A percentile compares a stretch with the other conserved stretches of the same genome.
Conservation (phyloP, 1,139 yeast genomes). For the Tardiomyces blankii region DNA sequence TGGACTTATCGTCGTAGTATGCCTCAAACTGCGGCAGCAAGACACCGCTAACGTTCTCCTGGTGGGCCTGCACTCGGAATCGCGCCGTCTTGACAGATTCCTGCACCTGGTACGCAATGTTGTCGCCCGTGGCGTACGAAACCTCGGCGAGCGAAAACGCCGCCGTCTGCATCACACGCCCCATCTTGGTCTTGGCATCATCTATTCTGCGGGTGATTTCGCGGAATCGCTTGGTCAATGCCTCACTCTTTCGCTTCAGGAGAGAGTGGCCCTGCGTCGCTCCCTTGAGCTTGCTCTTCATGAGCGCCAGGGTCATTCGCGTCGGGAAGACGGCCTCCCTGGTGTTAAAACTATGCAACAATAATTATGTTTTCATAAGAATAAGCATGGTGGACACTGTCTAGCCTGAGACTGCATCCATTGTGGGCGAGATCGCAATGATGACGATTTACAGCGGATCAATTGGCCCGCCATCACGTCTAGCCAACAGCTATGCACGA, state of each 20-base stretch:
- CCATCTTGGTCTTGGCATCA: conserved; percentile 96
- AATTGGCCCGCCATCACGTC: conserved; percentile 4
- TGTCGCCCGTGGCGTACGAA: conserved; percentile 92
- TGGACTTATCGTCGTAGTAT: conserved; percentile 68
- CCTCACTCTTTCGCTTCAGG: conserved; percentile 92
- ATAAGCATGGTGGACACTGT: too few relatives aligned
- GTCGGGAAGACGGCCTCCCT: conserved; percentile 68
- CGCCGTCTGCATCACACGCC: conserved; percentile 96
- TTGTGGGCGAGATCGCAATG: background rate
- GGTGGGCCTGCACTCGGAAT: conserved; percentile 81
- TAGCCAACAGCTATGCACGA: too few relatives aligned
- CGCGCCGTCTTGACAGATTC: conserved; percentile 84
- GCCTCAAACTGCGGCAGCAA: conserved; percentile 87
- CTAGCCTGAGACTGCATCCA: too few relatives aligned
- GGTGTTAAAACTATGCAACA: too few relatives aligned
- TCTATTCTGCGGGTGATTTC: conserved; percentile 92
- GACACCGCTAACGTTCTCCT: conserved; percentile 95
- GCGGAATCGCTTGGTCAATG: conserved; percentile 89
- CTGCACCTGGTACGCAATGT: conserved; percentile 89
- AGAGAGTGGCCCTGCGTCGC: conserved; percentile 95
- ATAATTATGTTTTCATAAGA: conserved; percentile 4
- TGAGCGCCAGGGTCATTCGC: conserved; percentile 89
- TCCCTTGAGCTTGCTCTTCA: conserved; percentile 94
- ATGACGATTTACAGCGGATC: background rate
- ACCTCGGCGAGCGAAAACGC: conserved; percentile 97